These are phyloP conservation scores for Saturnispora hagleri DNA, from an alignment of 805 yeast species.

Conservation along the genomic window DNA sequence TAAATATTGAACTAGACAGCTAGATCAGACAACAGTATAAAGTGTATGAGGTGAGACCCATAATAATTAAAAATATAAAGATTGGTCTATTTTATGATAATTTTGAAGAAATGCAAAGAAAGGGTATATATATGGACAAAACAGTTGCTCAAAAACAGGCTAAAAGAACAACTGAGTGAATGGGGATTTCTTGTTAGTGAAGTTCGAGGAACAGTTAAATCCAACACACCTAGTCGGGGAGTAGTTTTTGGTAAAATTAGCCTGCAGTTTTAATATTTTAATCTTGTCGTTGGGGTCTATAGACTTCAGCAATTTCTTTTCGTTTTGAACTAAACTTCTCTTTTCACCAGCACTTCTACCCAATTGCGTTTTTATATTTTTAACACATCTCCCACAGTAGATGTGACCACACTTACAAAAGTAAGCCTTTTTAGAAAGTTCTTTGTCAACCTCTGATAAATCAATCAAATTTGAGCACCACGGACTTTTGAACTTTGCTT, in stretches of 20 bases:
- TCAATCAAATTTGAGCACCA: conserved; percentile 43
- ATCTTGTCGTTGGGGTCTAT: conserved; percentile 12
- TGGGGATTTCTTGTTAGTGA: conserved; percentile 35
- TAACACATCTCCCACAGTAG: conserved; percentile 79
- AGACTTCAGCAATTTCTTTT: conserved; percentile 13
- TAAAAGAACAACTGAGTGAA: conserved; percentile 43
- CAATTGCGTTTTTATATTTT: conserved; percentile 38
- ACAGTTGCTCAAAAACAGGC: not conserved
- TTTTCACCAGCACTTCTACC: conserved; percentile 10
- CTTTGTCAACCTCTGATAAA: conserved; percentile 46
- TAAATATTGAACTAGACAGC: too few species aligned
- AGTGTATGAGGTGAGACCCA: not conserved
- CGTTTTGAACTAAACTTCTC: conserved; percentile 14
- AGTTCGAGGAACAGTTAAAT: conserved; percentile 34
- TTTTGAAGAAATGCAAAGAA: not conserved
- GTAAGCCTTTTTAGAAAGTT: conserved; percentile 57
- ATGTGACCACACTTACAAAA: conserved; percentile 72
- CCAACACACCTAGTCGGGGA: conserved; percentile 58
- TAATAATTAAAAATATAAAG: too few species aligned
- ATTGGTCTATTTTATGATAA: too few species aligned
- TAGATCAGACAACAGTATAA: too few species aligned
- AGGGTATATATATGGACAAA: not conserved
- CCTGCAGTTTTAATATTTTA: conserved; percentile 33
- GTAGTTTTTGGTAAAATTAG: conserved; percentile 20
- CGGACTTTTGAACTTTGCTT: conserved; percentile 41